Evolutionary conservation across 2,329 filamentous ascomycete species (phyloP).

Genomic region (Hymenoscyphus occultus): DNA sequence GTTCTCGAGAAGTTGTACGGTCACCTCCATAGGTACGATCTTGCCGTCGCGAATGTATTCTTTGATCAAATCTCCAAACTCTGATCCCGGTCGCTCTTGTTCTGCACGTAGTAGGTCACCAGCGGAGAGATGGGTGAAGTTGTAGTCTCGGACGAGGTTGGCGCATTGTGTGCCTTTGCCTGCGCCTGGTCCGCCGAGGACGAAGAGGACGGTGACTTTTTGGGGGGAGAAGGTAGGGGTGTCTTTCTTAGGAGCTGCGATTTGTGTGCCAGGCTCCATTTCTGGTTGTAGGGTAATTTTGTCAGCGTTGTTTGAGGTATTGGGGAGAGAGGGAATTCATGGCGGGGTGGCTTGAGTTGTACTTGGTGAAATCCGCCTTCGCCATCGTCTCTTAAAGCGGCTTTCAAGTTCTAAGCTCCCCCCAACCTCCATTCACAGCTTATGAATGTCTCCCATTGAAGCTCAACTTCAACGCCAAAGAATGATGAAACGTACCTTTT

Average conservation of each 20-base stretch:
- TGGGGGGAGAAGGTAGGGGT: slow-evolving; percentile 69
- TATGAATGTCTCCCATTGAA: not conserved
- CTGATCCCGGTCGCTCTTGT: slow-evolving; percentile 78
- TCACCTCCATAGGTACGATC: slow-evolving; percentile 99
- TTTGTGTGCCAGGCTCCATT: slow-evolving; percentile 26
- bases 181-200: slow-evolving; percentile 91
- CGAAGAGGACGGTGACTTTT: slow-evolving; percentile 89
- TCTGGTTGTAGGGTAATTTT: slow-evolving; percentile 1
- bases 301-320: slow-evolving; percentile 40
- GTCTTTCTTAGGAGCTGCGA: slow-evolving; percentile 51
- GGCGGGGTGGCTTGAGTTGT: not conserved
- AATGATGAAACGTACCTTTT: slow-evolving; percentile 33
- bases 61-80: slow-evolving; percentile 92
- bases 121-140: slow-evolving; percentile 89
- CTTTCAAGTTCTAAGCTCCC: slow-evolving; percentile 23
- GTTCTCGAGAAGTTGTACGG: slow-evolving; percentile 88
- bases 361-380: slow-evolving; percentile 1
- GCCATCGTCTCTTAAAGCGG: slow-evolving; percentile 27
- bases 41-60: slow-evolving; percentile 89
- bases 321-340: not conserved
- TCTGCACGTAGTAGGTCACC: slow-evolving; percentile 92
- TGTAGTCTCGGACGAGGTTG: slow-evolving; percentile 80
- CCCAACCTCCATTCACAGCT: not conserved
- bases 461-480: not conserved
- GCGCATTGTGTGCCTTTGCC: slow-evolving; percentile 96